Evolutionary conservation across 140 eudicot genomes (phyloP), one percentile per base, ranked within the genome.

Genomic region (Ambrosia hybrid): DNA sequence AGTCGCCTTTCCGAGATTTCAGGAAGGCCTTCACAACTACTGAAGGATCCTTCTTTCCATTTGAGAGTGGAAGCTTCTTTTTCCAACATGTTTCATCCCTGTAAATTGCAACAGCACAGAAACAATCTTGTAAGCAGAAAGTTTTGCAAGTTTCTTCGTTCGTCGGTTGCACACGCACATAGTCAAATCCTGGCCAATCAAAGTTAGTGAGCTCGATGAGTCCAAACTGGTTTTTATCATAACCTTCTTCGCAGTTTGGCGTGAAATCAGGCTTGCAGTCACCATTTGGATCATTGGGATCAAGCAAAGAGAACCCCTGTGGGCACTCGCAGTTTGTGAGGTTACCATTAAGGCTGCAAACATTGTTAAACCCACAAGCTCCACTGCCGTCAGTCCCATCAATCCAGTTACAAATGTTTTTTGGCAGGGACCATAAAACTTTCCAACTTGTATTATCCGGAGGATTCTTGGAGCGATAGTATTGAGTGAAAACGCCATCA

Each of bases 61-160:
- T 59, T 9, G 65, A 8, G 16, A 59, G 65, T 4, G 65, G 65
- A 59, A 59, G 43, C 65, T 30, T 26, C 43, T 26, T 59, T 10
- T 59, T 59, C 65, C 65, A 59, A 59, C 65, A 59, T 59, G 30
- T 13, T 10, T 11, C 10, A 13, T 11, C 55, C 55, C 55, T 49
- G 1, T 49, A 49, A 49, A 49, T 49, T 12, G 65, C 65, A 59
- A 33, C 65, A 59, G 41, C 65, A 59, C 65, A 59, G 6, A 59
- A 59, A 59, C 65, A 59, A 30, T 59, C 65, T 59, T 59, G 65
- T 59, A 59, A 17, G 41, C 65, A 59, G 14, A 30, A 59, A 26
- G 15, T 9, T 59, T 30, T 59, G 65, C 65, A 59, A 26, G 6
- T 59, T 26, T 59, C 41, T 59, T 59, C 65, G 2, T 10, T 59